These are phyloP conservation scores for Solanum commersonii DNA, from an alignment of 257 asterid genomes.

Conservation along the genomic window DNA sequence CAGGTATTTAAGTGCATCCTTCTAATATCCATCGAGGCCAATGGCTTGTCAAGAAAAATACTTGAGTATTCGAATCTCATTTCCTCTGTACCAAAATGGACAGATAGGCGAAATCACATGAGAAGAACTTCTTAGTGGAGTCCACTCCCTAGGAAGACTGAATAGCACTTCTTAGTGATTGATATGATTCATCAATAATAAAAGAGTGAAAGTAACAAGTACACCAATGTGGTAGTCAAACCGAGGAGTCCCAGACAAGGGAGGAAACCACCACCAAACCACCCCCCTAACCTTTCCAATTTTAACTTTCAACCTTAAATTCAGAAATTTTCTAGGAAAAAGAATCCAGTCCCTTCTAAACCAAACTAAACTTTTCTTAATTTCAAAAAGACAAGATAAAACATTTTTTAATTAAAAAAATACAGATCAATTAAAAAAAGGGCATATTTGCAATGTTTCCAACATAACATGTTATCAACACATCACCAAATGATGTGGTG, in stretches of 20 bases:
- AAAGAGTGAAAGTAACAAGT: neutral
- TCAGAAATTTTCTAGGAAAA: neutral
- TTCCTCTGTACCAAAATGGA: neutral
- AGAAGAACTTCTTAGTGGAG: neutral
- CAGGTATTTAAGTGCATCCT: neutral
- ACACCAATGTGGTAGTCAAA: neutral
- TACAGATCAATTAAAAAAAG: too few species aligned
- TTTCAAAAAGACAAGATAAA: neutral
- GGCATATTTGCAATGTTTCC: neutral
- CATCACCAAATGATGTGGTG: neutral
- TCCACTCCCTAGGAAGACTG: neutral
- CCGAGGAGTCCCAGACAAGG: neutral
- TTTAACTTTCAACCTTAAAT: neutral
- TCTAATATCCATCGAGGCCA: neutral
- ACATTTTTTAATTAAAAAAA: too few species aligned
- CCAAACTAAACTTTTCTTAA: neutral
- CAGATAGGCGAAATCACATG: neutral
- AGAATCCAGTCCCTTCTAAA: neutral
- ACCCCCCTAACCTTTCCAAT: neutral
- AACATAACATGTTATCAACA: neutral
- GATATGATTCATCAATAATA: neutral
- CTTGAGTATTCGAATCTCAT: neutral
- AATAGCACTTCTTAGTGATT: neutral
- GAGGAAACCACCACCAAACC: neutral
- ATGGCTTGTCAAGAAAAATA: neutral